Base-by-base conservation (phyloP, 1,139 yeast genomes). In the Suhomyces terraborum region DNA sequence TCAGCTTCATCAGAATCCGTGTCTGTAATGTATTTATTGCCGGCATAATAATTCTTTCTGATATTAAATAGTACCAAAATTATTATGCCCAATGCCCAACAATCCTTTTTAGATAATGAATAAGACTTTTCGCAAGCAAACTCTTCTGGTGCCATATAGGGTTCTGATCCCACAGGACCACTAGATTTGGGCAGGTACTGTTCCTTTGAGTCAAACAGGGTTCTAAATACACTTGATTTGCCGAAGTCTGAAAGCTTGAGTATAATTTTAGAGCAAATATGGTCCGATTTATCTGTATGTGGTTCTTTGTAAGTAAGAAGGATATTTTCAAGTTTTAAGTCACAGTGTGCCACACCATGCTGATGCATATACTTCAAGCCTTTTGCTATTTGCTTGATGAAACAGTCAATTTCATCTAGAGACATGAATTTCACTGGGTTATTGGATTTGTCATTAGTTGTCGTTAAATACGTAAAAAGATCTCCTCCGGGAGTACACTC, bases 331-430 rank as follows among this genome's bases (percentile, higher is more conserved):
- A 86, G 80, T 55, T 84, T 84, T 45, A 65, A 63, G 58, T 84
- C 91, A 60, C 88, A 83, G 58, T 84, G 91, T 0, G 91, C 85
- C 10, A 84, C 85, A 30, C 91, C 91, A 48, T 80, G 84, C 17
- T 75, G 70, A 57, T 84, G 91, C 77, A 84, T 78, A 59, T 80
- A 83, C 32, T 77, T 67, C 16, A 84, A 65, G 2, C 88, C 91
- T 52, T 75, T 73, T 28, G 84, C 61, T 20, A 82, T 69, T 56
- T 84, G 91, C 50, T 83, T 84, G 61, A 82, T 69, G 51, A 81
- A 80, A 56, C 91, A 84, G 55, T 84, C 89, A 22, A 83, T 73
- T 55, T 83, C 88, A 19, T 77, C 63, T 6, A 79, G 70, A 43
- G 77, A 42, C 51, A 62, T 49, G 24, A 23, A 40, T 0, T 36